Base-by-base conservation (phyloP, 176 grass and related monocot genomes). In the Coix lacrymajobi region DNA sequence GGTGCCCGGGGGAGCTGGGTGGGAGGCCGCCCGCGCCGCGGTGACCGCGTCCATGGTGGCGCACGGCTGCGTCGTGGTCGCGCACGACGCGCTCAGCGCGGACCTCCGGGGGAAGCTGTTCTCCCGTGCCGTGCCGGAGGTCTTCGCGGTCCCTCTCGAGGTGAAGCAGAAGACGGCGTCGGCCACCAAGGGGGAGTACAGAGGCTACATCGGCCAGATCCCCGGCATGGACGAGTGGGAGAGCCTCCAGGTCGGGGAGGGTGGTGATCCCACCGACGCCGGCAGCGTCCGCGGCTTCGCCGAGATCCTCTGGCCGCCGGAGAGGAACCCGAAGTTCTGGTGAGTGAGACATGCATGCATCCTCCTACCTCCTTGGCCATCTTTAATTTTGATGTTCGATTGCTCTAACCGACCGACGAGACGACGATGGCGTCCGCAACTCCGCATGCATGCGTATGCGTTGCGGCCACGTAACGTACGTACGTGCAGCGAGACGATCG, bases 261-360 rank as follows among this genome's bases (percentile, higher is more conserved):
- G n/a, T n/a, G n/a, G n/a, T n/a, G n/a, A n/a, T n/a, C 38, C 71
- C 26, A 28, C 66, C 28, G 60, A 81, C 63, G 16, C 52, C n/a
- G 51, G 28, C 60, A 65, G 71, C 66, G 83, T 89, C 54, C 71
- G 83, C 45, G 57, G 26, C 3, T 91, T 91, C 79, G 74, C 76
- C 37, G 26, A 48, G 26, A 39, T 82, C 57, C 40, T 89, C 45
- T 94, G 89, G 86, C 89, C n/a, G n/a, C n/a, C 88, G 4, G 33
- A 84, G 11, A 83, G 86, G 11, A 91, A 91, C 64, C 89, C 66
- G 5, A 25, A 41, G 41, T 94, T 94, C 79, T 85, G 78, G 92
- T 91, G n/a, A n/a, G n/a, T n/a, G 63, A 66, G 40, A 12, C 9
- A 9, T n/a, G n/a, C n/a, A n/a, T n/a, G n/a, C n/a, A n/a, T n/a